Percentiles rank a stretch among this genome's conserved stretches.
Evolutionary conservation across 768 basidiomycete genomes (phyloP).

Genomic region (Suillus lakei): DNA sequence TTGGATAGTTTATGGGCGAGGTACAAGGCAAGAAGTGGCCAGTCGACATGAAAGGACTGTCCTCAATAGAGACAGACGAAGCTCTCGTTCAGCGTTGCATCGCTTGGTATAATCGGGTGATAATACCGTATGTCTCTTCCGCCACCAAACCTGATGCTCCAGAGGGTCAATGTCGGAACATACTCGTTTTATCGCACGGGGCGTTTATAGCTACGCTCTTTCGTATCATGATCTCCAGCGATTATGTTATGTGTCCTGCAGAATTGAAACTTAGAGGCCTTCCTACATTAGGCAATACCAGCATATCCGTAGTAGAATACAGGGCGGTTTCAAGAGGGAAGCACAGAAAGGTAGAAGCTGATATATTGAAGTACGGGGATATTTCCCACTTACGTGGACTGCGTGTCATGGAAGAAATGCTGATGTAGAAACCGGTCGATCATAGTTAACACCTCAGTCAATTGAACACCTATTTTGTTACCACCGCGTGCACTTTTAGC

Average conservation of each 20-base stretch:
- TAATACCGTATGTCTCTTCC: conserved; percentile 40
- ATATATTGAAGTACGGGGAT: conserved; percentile 58
- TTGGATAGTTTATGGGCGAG: conserved; percentile 60
- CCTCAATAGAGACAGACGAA: conserved; percentile 30
- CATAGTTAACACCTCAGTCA: not conserved
- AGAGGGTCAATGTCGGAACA: conserved; percentile 33
- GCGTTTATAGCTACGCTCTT: conserved; percentile 63
- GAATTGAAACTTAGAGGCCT: conserved; percentile 20
- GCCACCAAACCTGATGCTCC: conserved; percentile 26
- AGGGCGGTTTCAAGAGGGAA: conserved; percentile 30
- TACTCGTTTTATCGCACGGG: conserved; percentile 72
- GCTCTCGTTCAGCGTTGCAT: conserved; percentile 54
- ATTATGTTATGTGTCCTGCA: conserved; percentile 41
- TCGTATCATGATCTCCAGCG: conserved; percentile 47
- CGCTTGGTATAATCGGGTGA: conserved; percentile 63
- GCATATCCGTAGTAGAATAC: conserved; percentile 25
- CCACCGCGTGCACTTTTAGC: not conserved
- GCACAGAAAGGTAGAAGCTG: conserved; percentile 32
- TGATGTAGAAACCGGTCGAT: conserved; percentile 40
- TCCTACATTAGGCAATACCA: conserved; percentile 28
- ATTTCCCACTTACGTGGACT: conserved; percentile 51
- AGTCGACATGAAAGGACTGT: conserved; percentile 20
- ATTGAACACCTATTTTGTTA: not conserved
- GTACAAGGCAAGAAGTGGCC: conserved; percentile 52
- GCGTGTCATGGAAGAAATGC: conserved; percentile 52